These are phyloP conservation scores for Enterospora canceri DNA, from an alignment of 371 early-diverging fungal genomes.

Conservation along the genomic window DNA sequence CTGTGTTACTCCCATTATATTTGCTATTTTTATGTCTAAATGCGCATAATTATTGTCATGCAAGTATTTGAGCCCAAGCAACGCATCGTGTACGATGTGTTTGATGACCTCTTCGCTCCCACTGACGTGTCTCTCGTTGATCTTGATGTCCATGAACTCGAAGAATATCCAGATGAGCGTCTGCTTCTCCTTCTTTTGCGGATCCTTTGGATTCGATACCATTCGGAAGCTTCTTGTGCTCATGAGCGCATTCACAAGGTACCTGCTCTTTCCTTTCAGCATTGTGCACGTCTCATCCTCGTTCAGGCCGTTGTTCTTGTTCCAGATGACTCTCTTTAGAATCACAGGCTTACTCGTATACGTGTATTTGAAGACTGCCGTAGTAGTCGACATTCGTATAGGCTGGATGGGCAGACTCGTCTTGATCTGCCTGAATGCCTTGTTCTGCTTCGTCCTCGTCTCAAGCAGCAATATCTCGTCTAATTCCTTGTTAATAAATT, in stretches of 20 bases:
- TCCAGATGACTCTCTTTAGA: constrained; percentile 53
- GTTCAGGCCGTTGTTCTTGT: constrained; percentile 28
- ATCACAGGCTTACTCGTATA: constrained; percentile 19
- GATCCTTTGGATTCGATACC: background rate
- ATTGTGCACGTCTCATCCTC: constrained; percentile 38
- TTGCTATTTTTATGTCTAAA: constrained; percentile 57
- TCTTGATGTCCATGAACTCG: constrained; percentile 48
- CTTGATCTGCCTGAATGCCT: constrained; percentile 34
- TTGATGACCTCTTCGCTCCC: constrained; percentile 51
- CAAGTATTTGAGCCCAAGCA: constrained; percentile 50
- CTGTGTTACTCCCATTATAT: constrained; percentile 53
- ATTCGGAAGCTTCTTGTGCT: constrained; percentile 26
- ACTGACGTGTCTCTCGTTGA: constrained; percentile 34
- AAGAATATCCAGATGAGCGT: constrained; percentile 55
- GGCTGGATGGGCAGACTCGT: constrained; percentile 37
- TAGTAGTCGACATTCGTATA: constrained; percentile 47
- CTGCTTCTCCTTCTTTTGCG: constrained; percentile 35
- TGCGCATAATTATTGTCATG: constrained; percentile 53
- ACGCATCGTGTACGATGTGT: constrained; percentile 41
- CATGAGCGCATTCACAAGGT: constrained; percentile 48
- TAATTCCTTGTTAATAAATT: constrained; percentile 40
- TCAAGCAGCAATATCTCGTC: constrained; percentile 37
- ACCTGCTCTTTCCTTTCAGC: constrained; percentile 27
- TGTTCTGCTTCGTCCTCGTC: constrained; percentile 44
- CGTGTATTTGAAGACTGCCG: constrained; percentile 46